Evolutionary conservation across 1,284 basidiomycete genomes (phyloP).

Genomic region (Malassezia japonica): DNA sequence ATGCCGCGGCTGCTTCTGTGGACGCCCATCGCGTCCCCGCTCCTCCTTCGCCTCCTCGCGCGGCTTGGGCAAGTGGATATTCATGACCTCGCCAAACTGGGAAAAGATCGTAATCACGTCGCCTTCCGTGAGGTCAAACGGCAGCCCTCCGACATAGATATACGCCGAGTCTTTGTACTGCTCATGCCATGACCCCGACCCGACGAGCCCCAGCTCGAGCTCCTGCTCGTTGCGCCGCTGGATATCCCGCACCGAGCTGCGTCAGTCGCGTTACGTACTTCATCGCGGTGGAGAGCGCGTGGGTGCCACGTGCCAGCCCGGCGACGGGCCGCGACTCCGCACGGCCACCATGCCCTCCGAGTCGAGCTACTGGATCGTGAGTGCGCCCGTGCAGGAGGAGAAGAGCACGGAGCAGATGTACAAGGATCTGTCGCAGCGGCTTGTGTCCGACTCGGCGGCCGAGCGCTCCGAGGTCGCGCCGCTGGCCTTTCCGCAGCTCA

Average conservation of each 20-base stretch:
- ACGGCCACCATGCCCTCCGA: constrained; percentile 52
- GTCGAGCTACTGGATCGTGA: constrained; percentile 54
- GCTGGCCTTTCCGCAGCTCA: constrained; percentile 36
- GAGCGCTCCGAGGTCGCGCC: constrained; percentile 34
- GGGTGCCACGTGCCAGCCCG: constrained; percentile 13
- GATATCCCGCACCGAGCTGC: constrained; percentile 82
- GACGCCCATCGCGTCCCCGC: not conserved
- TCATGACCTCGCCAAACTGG: constrained; percentile 91
- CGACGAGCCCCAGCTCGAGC: constrained; percentile 66
- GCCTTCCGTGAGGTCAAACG: constrained; percentile 69
- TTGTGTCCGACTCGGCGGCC: constrained; percentile 44
- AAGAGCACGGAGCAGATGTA: constrained; percentile 51
- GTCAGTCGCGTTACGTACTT: constrained; percentile 3
- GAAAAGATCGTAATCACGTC: constrained; percentile 97
- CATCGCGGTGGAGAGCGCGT: constrained; percentile 3
- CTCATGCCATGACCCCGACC: constrained; percentile 81
- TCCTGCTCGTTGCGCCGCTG: constrained; percentile 84
- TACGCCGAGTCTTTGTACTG: constrained; percentile 97
- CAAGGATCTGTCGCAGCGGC: constrained; percentile 48
- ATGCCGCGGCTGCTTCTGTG: constrained; percentile 6
- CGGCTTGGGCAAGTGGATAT: constrained; percentile 72
- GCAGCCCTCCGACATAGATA: constrained; percentile 64
- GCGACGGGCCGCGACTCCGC: constrained; percentile 1
- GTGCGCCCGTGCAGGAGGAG: constrained; percentile 52
- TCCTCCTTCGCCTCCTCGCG: not conserved